These are phyloP conservation scores for Amoeboaphelidium occidentale DNA, from an alignment of 371 early-diverging fungal genomes.

Conservation along the genomic window DNA sequence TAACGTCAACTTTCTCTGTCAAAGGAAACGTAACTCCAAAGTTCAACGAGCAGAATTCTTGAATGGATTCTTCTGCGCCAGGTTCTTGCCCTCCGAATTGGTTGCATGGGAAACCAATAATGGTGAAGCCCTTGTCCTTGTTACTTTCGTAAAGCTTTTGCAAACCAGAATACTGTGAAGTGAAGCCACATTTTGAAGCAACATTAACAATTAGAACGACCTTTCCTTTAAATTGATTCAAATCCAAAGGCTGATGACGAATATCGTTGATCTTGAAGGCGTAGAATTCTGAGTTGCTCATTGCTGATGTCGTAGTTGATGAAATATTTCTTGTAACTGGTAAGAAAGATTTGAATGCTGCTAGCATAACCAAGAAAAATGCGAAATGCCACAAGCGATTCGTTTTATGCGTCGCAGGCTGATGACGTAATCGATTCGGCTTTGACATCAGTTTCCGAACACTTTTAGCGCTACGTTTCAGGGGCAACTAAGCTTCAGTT, in stretches of 20 bases:
- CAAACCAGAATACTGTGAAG: conserved; percentile 58
- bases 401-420: too few species aligned
- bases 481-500: too few species aligned
- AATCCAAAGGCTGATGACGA: not conserved
- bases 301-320: too few species aligned
- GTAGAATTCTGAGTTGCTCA: too few species aligned
- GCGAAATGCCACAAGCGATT: too few species aligned
- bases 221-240: not conserved
- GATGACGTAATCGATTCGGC: too few species aligned
- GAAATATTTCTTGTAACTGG: too few species aligned
- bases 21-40: conserved; percentile 6
- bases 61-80: conserved; percentile 21
- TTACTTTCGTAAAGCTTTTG: conserved; percentile 53
- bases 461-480: too few species aligned
- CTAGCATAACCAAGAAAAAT: too few species aligned
- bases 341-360: too few species aligned
- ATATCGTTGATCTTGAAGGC: not conserved
- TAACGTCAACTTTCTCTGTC: conserved; percentile 11
- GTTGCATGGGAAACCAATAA: conserved; percentile 61
- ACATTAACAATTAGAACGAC: conserved; percentile 13
- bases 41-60: not conserved
- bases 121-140: conserved; percentile 30
- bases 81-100: conserved; percentile 64
- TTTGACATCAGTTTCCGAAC: too few species aligned
- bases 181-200: conserved; percentile 85